Evolutionary conservation across 2,329 filamentous ascomycete genomes (phyloP), one percentile per base, ranked within the genome.

Genomic region (Berkeleyomyces rouxiae): DNA sequence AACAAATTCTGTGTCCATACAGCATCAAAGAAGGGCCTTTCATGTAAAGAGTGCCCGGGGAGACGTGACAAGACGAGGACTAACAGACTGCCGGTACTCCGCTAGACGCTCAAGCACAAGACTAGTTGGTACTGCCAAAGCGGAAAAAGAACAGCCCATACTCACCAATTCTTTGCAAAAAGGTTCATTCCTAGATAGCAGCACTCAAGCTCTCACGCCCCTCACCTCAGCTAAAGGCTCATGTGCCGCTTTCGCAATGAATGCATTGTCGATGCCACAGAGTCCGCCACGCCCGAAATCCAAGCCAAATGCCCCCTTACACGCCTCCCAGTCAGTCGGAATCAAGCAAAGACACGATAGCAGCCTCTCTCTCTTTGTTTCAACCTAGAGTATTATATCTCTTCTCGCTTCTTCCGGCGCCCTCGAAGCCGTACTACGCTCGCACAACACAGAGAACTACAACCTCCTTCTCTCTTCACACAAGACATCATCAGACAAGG

Each of bases 401-500:
- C 42, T 58, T 64, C 51, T 64, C 58, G 62, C 58, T 61, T 64
- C 49, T 61, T 61, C 51, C 36, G 46, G 62, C 31, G 58, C 39
- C 51, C 42, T 61, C 43, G 37, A 61, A 43, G 58, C 39, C 33
- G 62, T 63, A 58, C 33, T 47, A 63, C 61, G n/a, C 39, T 39
- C 9, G 47, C 49, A 62, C 60, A 55, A 33, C 5, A 37, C 16
- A 40, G 46, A 42, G 43, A 60, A 23, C 58, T 36, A 44, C 13
- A 43, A n/a, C 16, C 3, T 7, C 43, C n/a, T 60, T n/a, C 16
- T 9, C 10, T 53, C 36, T 53, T 61, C 36, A 55, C 13, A 37
- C 33, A 55, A 55, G n/a, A 55, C 49, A 55, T 37, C 33, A 13
- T 33, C 13, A 55, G 36, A 55, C 49, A 55, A 55, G 10, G 49